A percentile compares a stretch with the other conserved stretches of the same genome.
phyloP scores from a whole-genome alignment of 1,284 basidiomycete species.

The Chiua sp. region DNA sequence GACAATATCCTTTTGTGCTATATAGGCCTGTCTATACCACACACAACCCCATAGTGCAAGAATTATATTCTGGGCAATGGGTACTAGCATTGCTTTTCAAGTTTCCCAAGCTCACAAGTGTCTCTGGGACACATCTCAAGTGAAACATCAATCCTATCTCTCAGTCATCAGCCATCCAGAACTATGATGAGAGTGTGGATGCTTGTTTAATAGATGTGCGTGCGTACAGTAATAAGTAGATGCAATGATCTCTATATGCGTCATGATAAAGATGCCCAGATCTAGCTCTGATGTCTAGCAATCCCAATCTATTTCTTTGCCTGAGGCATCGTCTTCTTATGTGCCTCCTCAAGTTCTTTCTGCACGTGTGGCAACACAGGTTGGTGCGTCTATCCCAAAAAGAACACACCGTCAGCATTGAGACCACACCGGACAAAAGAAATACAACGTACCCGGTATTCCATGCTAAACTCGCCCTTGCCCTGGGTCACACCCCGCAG shows the following conservation, averaged over 20 bases:
- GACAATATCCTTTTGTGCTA: too few species aligned
- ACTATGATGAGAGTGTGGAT: slow-evolving; percentile 6
- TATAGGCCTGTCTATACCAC: too few species aligned
- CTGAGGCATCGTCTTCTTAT: slow-evolving; percentile 54
- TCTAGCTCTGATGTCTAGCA: background rate
- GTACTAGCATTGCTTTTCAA: too few species aligned
- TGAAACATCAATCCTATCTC: too few species aligned
- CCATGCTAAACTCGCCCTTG: slow-evolving; percentile 97
- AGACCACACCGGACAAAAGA: background rate
- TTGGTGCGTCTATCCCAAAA: slow-evolving; percentile 63
- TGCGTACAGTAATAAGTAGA: slow-evolving; percentile 15
- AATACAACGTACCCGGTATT: slow-evolving; percentile 75
- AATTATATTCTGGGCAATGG: too few species aligned
- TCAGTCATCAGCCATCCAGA: too few species aligned
- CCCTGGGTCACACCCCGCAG: slow-evolving; percentile 95
- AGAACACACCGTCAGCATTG: background rate
- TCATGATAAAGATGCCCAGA: background rate
- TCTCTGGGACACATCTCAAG: too few species aligned
- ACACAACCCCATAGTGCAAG: too few species aligned
- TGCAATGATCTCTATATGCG: slow-evolving; percentile 21
- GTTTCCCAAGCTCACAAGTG: too few species aligned
- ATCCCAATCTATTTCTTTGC: slow-evolving; percentile 58
- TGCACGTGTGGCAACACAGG: slow-evolving; percentile 92
- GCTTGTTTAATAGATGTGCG: slow-evolving; percentile 13
- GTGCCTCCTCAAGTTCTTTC: slow-evolving; percentile 73